Evolutionary conservation across 2,329 filamentous ascomycete species (phyloP).

Genomic region (Fusarium robinianum): DNA sequence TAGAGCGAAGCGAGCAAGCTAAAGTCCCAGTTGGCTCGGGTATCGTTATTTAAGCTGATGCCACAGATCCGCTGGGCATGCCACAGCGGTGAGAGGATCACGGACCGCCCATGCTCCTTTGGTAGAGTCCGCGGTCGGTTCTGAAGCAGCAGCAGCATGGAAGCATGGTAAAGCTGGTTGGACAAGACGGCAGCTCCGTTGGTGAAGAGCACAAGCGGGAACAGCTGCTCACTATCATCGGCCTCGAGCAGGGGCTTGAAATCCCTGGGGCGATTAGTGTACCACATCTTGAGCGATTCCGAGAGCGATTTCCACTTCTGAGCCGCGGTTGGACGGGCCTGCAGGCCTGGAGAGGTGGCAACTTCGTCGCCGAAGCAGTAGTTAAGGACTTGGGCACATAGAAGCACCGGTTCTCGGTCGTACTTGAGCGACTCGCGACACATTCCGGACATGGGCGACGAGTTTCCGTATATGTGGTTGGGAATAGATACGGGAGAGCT

Average conservation of each 20-base stretch:
- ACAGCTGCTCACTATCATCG: conserved; percentile 38
- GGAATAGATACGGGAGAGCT: conserved; percentile 35
- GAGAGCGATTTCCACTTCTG: conserved; percentile 39
- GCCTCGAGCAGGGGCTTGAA: conserved; percentile 43
- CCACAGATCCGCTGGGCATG: conserved; percentile 55
- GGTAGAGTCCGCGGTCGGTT: conserved; percentile 52
- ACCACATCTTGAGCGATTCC: conserved; percentile 42
- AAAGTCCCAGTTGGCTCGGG: conserved; percentile 52
- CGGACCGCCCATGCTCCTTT: conserved; percentile 38
- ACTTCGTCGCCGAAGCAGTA: conserved; percentile 32
- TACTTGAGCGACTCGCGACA: conserved; percentile 28
- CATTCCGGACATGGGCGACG: conserved; percentile 24
- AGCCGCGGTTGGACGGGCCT: conserved; percentile 24
- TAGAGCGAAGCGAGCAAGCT: conserved; percentile 52
- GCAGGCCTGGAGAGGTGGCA: conserved; percentile 12
- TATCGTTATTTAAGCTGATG: conserved; percentile 53
- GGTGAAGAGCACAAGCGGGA: conserved; percentile 45
- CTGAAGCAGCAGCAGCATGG: conserved; percentile 56
- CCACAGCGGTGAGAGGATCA: conserved; percentile 50
- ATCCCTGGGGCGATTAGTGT: conserved; percentile 38
- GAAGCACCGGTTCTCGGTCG: conserved; percentile 37
- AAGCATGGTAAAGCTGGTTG: conserved; percentile 62
- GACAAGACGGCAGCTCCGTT: conserved; percentile 50
- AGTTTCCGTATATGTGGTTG: conserved; percentile 23
- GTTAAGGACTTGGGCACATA: conserved; percentile 44